Base-by-base conservation (phyloP, 306 rosid species). In the Lathyrus tuberosus region DNA sequence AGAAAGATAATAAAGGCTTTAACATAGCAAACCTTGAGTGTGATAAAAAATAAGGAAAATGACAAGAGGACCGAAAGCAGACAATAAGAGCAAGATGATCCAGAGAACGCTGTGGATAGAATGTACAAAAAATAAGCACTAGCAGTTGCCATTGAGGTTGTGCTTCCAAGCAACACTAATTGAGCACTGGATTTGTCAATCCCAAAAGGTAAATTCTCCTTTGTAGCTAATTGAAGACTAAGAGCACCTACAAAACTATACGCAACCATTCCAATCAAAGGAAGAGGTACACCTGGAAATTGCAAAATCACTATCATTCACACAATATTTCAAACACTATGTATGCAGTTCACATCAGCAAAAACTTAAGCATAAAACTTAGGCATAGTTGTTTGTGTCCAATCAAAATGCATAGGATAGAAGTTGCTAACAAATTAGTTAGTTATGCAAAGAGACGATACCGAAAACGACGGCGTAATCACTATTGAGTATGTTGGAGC, bases 71-170 rank as follows among this genome's bases (percentile, higher is more conserved):
- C 98, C 1, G 97, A 94, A 20, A 87, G 38, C 67, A 91, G 76
- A 35, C 97, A 91, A 69, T 94, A 94, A 1, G 85, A 66, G 71
- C 96, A 94, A 28, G 96, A 80, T 14, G 89, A 83, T 24, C 85
- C 89, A 0, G 92, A 47, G 77, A 91, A 86, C 12, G 71, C 43
- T 0, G 97, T 80, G 74, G 80, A 70, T n/a, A 94, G 80, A 80
- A 89, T 82, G 88, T 85, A 94, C 69, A 94, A 62, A 64, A 94
- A 88, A 67, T 81, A 91, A 2, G 87, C 88, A 86, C 96, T 91
- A 20, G 99, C 86, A 82, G 89, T 77, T 8, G 95, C 99, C 96
- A 94, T 89, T 16, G 99, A 94, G 38, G 91, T 80, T 38, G 89
- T 84, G 71, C 42, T 76, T 52, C 89, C 90, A 42, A 94, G 84